A percentile compares a stretch with the other conserved stretches of the same genome.
phyloP scores from a whole-genome alignment of 2,329 filamentous ascomycete genomes.

The Diaporthe helianthi region DNA sequence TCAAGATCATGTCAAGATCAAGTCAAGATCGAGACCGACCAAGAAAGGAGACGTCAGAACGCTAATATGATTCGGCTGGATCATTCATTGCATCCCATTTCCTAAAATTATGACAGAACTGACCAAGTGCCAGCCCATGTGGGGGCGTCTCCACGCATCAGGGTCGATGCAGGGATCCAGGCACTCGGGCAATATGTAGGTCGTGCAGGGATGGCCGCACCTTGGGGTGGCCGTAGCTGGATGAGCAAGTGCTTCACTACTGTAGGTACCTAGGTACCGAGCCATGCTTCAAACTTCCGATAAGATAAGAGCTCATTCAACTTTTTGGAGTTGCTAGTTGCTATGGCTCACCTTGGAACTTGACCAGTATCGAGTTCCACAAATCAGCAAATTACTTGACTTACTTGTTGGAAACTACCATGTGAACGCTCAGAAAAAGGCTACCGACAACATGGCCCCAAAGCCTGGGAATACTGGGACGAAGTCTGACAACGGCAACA shows the following conservation, averaged over 20 bases:
- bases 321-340: constrained; percentile 13
- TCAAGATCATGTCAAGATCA: too few relatives aligned
- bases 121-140: neutral
- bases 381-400: neutral
- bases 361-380: neutral
- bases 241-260: too few relatives aligned
- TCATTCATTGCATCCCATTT: neutral
- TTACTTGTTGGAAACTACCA: neutral
- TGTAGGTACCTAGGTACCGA: neutral
- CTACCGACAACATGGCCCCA: constrained; percentile 35
- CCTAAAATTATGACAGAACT: neutral
- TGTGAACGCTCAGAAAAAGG: neutral
- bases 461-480: constrained; percentile 30
- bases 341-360: neutral
- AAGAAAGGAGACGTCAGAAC: constrained; percentile 1
- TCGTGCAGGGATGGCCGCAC: neutral
- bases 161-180: neutral
- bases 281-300: neutral
- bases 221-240: too few relatives aligned
- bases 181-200: neutral
- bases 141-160: constrained; percentile 6
- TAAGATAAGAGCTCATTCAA: constrained; percentile 24
- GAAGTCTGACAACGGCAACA: constrained; percentile 34
- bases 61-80: constrained; percentile 11
- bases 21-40: neutral